phyloP scores from a whole-genome alignment of 2,329 filamentous ascomycete genomes.

The Diaporthe vexans region DNA sequence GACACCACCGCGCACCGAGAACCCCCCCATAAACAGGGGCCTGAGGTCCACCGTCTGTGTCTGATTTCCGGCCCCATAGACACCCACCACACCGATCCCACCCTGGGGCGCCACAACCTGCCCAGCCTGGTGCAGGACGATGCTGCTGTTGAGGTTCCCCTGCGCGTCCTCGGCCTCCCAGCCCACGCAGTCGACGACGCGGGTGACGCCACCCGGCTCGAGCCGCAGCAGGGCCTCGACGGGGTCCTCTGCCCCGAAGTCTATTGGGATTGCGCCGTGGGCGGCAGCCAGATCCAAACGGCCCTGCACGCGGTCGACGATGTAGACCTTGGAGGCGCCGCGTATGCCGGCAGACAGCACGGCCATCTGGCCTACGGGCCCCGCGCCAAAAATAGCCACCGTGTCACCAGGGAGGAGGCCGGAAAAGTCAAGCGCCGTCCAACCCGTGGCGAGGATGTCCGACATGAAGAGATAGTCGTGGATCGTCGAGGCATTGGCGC shows the following conservation, averaged over 20 bases:
- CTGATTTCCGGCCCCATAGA: constrained; percentile 49
- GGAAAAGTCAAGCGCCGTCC: constrained; percentile 69
- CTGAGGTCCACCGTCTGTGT: no score
- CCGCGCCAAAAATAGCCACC: constrained; percentile 75
- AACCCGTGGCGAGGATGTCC: constrained; percentile 52
- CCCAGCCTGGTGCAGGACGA: constrained; percentile 75
- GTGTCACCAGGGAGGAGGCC: constrained; percentile 72
- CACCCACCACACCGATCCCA: constrained; percentile 71
- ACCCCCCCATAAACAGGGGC: background rate
- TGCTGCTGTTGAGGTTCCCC: constrained; percentile 43
- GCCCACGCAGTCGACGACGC: constrained; percentile 76
- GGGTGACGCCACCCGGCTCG: constrained; percentile 68
- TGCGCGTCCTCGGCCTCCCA: constrained; percentile 69
- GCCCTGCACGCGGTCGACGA: constrained; percentile 73
- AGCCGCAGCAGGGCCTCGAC: constrained; percentile 70
- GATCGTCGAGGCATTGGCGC: background rate
- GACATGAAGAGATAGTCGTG: constrained; percentile 12
- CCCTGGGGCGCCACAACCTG: constrained; percentile 72
- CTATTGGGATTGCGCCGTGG: constrained; percentile 72
- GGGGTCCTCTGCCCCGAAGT: constrained; percentile 71
- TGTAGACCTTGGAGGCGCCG: constrained; percentile 72
- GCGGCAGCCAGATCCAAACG: constrained; percentile 71
- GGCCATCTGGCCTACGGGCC: constrained; percentile 75
- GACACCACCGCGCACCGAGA: constrained; percentile 15
- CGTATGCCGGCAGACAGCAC: constrained; percentile 73